phyloP scores from a whole-genome alignment of 2,329 filamentous ascomycete species.

The Fusarium domesticum region DNA sequence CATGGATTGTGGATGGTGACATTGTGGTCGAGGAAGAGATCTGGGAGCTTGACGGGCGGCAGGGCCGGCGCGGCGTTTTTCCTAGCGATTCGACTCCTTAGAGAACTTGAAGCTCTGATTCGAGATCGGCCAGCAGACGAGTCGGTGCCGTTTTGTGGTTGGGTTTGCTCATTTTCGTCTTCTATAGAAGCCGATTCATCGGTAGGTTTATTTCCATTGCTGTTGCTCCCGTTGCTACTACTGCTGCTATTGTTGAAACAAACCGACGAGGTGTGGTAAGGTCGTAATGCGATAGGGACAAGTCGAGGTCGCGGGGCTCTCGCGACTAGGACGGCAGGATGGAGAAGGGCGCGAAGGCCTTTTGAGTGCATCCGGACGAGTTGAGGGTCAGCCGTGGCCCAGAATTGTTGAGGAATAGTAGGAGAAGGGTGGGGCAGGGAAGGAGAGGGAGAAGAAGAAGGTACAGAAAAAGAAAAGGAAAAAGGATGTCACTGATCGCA shows the following conservation, averaged over 20 bases:
- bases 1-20: conserved; percentile 37
- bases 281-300: conserved; percentile 17
- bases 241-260: conserved; percentile 18
- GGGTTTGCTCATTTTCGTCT: conserved; percentile 24
- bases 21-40: conserved; percentile 53
- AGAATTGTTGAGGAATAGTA: no score
- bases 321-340: conserved; percentile 26
- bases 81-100: conserved; percentile 34
- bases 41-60: conserved; percentile 54
- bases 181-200: conserved; percentile 27
- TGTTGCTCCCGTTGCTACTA: conserved; percentile 13
- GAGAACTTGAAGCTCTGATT: conserved; percentile 22
- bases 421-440: neutral
- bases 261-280: conserved; percentile 20
- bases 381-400: conserved; percentile 5
- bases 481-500: neutral
- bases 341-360: conserved; percentile 30
- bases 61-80: conserved; percentile 39
- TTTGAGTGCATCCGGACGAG: conserved; percentile 33
- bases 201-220: conserved; percentile 28
- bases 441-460: neutral
- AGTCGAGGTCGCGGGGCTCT: conserved; percentile 23
- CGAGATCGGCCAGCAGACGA: conserved; percentile 28
- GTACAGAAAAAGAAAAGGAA: neutral
- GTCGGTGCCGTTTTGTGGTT: conserved; percentile 30